Percentiles rank a stretch among this genome's conserved stretches.
These are phyloP conservation scores for Claviceps digitariae DNA, from an alignment of 2,329 filamentous ascomycete species.

Conservation along the genomic window DNA sequence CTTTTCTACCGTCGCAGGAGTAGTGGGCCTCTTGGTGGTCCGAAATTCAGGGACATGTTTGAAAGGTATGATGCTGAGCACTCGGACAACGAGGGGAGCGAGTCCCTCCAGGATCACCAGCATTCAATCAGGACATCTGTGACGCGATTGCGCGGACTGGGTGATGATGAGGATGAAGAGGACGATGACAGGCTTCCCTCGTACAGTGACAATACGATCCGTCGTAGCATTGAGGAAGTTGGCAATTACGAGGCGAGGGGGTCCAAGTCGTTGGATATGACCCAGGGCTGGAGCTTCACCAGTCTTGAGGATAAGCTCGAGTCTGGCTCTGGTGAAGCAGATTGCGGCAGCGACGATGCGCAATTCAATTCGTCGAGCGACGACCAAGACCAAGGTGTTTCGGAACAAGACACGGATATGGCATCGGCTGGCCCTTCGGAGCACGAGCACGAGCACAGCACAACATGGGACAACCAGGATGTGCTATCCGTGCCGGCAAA, in stretches of 20 bases:
- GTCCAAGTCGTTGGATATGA: constrained; percentile 19
- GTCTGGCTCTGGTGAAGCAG: constrained; percentile 20
- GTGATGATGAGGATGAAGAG: constrained; percentile 18
- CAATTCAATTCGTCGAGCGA: constrained; percentile 28
- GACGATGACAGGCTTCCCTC: constrained; percentile 20
- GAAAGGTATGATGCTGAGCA: constrained; percentile 44
- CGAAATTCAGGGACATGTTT: constrained; percentile 57
- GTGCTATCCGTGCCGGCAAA: constrained; percentile 27
- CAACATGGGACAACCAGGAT: constrained; percentile 20
- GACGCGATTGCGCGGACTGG: constrained; percentile 13
- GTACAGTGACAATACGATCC: constrained; percentile 21
- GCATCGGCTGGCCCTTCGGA: constrained; percentile 6
- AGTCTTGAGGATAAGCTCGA: constrained; percentile 19
- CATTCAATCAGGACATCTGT: constrained; percentile 32
- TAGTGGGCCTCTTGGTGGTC: constrained; percentile 61
- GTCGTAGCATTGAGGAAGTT: constrained; percentile 32
- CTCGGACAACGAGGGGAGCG: constrained; percentile 27
- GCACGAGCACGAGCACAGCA: constrained; percentile 3
- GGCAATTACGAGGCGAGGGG: constrained; percentile 19
- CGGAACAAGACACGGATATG: constrained; percentile 20
- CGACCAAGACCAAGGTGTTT: constrained; percentile 14
- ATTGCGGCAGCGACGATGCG: constrained; percentile 29
- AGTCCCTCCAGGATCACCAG: constrained; percentile 55
- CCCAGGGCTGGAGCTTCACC: constrained; percentile 34
- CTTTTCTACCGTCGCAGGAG: constrained; percentile 91